Conservation (phyloP, 768 basidiomycete species). For the Boletus coccyginus region DNA sequence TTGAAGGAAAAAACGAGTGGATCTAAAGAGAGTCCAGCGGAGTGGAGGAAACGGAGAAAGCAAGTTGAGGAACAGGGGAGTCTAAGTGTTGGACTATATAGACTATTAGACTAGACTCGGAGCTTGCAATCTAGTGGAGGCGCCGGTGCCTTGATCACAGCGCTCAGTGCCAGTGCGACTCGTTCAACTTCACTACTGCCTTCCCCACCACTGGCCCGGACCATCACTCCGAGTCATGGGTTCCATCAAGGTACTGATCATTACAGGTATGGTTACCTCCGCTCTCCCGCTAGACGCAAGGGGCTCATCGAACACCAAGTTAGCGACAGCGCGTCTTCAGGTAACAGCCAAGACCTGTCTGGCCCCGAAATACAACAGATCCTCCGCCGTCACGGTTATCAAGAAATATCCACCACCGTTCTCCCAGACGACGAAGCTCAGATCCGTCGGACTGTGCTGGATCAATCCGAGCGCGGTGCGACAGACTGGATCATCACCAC, state of each 20-base stretch:
- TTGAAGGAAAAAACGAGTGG: slow-evolving; percentile 42
- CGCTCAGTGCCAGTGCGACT: too few relatives aligned
- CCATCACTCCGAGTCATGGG: slow-evolving; percentile 14
- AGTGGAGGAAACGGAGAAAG: slow-evolving; percentile 55
- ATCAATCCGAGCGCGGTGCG: slow-evolving; percentile 43
- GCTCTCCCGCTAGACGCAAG: neutral
- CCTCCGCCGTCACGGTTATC: slow-evolving; percentile 38
- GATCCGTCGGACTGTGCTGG: slow-evolving; percentile 49
- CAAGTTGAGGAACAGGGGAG: slow-evolving; percentile 49
- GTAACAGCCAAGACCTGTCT: slow-evolving; percentile 54
- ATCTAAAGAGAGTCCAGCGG: slow-evolving; percentile 33
- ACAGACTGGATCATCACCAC: slow-evolving; percentile 79
- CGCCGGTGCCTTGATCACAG: too few relatives aligned
- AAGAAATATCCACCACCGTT: slow-evolving; percentile 39
- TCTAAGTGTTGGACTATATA: slow-evolving; percentile 58
- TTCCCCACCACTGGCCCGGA: too few relatives aligned
- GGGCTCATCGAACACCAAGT: slow-evolving; percentile 34
- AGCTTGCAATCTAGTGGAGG: slow-evolving; percentile 50
- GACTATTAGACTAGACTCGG: slow-evolving; percentile 51
- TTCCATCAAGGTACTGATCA: slow-evolving; percentile 21
- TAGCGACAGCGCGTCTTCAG: slow-evolving; percentile 66
- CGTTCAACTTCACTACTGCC: neutral
- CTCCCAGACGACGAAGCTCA: slow-evolving; percentile 63
- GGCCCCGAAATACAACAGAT: slow-evolving; percentile 60
- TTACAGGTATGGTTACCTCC: slow-evolving; percentile 24